Evolutionary conservation across 1,139 yeast species (phyloP).

Genomic region (Meyerozyma guilliermondii): DNA sequence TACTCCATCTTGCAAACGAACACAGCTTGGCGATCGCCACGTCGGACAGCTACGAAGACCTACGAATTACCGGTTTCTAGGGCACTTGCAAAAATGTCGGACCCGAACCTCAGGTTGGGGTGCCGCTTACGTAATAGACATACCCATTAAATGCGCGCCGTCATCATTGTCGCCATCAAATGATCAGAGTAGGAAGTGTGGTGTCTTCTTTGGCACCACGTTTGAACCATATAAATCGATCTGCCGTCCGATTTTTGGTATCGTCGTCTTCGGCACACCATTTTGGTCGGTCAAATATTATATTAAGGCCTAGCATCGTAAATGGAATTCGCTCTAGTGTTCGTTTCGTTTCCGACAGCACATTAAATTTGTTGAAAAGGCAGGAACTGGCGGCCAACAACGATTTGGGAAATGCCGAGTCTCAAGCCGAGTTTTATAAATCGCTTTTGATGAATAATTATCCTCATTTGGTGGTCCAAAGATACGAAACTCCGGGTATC

Average conservation of each 20-base stretch:
- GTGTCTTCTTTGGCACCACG: not conserved
- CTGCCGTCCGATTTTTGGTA: not conserved
- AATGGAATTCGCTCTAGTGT: not conserved
- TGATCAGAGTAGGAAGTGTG: conserved; percentile 1
- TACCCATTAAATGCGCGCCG: not conserved
- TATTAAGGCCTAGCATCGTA: not conserved
- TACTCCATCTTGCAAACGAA: conserved; percentile 85
- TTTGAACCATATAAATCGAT: not conserved
- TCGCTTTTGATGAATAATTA: conserved; percentile 69
- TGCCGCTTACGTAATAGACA: conserved; percentile 15
- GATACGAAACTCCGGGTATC: conserved; percentile 89
- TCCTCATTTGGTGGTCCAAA: conserved; percentile 87
- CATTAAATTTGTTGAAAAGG: conserved; percentile 46
- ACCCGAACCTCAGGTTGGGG: conserved; percentile 32
- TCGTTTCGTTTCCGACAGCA: conserved; percentile 15
- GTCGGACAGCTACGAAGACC: conserved; percentile 52
- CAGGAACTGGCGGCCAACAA: conserved; percentile 82
- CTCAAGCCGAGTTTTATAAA: conserved; percentile 80
- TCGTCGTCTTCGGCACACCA: not conserved
- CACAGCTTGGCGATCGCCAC: conserved; percentile 67
- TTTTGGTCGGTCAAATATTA: not conserved
- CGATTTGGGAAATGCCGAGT: conserved; percentile 57
- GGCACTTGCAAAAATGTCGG: conserved; percentile 24
- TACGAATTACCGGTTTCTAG: conserved; percentile 43
- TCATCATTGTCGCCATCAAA: not conserved